Conservation (phyloP, 805 yeast species). For the Hanseniaspora singularis region DNA sequence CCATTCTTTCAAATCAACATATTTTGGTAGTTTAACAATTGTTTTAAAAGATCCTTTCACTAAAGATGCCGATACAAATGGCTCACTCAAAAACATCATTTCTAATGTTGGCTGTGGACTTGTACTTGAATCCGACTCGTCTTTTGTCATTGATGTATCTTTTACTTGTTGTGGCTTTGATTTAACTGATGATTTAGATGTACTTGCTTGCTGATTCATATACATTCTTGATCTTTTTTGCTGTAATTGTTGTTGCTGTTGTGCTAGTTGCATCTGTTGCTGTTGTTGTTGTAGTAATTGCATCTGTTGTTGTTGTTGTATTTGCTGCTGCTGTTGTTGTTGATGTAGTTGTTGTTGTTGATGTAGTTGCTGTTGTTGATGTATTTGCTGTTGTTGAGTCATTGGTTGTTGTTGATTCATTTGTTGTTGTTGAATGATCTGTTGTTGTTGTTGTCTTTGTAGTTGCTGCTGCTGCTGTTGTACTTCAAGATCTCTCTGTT, state of each 20-base stretch:
- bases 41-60: conserved; percentile 96
- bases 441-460: conserved; percentile 12
- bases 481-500: conserved; percentile 20
- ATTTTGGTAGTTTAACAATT: conserved; percentile 86
- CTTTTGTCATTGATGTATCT: conserved; percentile 17
- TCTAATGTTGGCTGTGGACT: conserved; percentile 33
- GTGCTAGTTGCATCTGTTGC: conserved; percentile 19
- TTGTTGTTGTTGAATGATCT: no score
- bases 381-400: conserved; percentile 11
- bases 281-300: conserved; percentile 17
- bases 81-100: conserved; percentile 67
- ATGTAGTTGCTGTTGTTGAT: conserved; percentile 17
- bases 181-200: conserved; percentile 6
- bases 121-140: conserved; percentile 19
- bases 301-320: conserved; percentile 17
- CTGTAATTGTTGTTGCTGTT: conserved; percentile 24
- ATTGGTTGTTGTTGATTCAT: conserved; percentile 19
- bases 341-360: conserved; percentile 21
- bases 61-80: conserved; percentile 83
- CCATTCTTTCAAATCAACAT: conserved; percentile 94
- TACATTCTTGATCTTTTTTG: conserved; percentile 15
- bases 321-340: conserved; percentile 21
- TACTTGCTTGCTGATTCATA: conserved; percentile 19
- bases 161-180: conserved; percentile 18
- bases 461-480: conserved; percentile 18